Percentiles rank a stretch among this genome's conserved stretches.
phyloP scores from a whole-genome alignment of 768 basidiomycete species.

The Chiua virens region DNA sequence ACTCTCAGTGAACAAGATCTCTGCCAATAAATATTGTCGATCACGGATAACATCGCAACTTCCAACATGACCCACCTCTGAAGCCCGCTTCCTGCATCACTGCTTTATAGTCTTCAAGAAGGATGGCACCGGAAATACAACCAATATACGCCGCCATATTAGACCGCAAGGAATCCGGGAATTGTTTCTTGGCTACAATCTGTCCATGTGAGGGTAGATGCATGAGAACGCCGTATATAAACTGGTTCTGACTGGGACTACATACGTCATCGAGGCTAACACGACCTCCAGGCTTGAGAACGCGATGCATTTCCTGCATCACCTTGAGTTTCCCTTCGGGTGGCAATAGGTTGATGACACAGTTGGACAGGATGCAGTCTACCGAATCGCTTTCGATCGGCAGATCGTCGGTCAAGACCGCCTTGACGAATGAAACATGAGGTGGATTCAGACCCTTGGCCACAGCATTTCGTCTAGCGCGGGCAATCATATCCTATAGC shows the following conservation, averaged over 20 bases:
- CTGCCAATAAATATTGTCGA: constrained; percentile 24
- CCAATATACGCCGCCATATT: constrained; percentile 42
- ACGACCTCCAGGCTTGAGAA: constrained; percentile 59
- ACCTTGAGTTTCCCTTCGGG: constrained; percentile 39
- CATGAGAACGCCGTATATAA: not conserved
- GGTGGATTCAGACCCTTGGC: constrained; percentile 44
- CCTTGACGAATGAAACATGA: constrained; percentile 49
- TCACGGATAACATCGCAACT: not conserved
- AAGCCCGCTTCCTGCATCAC: constrained; percentile 44
- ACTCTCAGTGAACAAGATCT: constrained; percentile 40
- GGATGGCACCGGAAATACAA: constrained; percentile 50
- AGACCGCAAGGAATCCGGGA: constrained; percentile 43
- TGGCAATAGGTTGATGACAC: constrained; percentile 53
- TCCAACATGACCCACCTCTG: constrained; percentile 28
- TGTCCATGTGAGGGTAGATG: constrained; percentile 14
- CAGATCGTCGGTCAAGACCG: constrained; percentile 41
- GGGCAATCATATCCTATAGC: constrained; percentile 49
- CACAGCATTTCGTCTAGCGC: constrained; percentile 46
- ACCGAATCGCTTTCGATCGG: constrained; percentile 49
- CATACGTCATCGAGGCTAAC: constrained; percentile 52
- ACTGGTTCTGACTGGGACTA: not conserved
- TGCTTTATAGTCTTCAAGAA: constrained; percentile 36
- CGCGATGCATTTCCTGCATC: constrained; percentile 46
- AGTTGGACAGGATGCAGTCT: constrained; percentile 59
- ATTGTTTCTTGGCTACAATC: constrained; percentile 47